phyloP scores from a whole-genome alignment of 345 rosid species.

The Eucalyptus globulus region DNA sequence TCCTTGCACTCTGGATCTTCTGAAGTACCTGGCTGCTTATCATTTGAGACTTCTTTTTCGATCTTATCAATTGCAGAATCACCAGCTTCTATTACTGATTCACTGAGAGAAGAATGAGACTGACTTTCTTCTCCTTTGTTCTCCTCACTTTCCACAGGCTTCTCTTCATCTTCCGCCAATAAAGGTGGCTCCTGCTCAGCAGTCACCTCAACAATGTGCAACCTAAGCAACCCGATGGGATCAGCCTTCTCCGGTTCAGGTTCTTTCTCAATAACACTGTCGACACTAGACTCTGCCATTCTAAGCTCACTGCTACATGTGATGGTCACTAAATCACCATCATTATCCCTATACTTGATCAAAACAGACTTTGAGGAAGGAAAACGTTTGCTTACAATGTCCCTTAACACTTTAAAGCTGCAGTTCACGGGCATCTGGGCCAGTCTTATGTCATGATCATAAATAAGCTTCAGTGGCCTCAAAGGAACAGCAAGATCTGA shows the following conservation, averaged over 20 bases:
- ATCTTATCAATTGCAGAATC: conserved; percentile 37
- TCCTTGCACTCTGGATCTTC: conserved; percentile 79
- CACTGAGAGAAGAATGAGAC: conserved; percentile 38
- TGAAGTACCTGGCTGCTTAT: conserved; percentile 31
- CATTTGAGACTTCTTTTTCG: conserved; percentile 39
- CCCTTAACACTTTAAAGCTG: conserved; percentile 65
- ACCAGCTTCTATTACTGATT: conserved; percentile 28
- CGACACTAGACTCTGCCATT: conserved; percentile 63
- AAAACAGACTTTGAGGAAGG: conserved; percentile 82
- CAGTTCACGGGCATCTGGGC: conserved; percentile 85
- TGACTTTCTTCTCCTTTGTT: conserved; percentile 42
- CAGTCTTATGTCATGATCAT: conserved; percentile 87
- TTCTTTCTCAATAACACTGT: conserved; percentile 35
- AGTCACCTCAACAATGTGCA: conserved; percentile 85
- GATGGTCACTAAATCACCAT: conserved; percentile 89
- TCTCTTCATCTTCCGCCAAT: conserved; percentile 70
- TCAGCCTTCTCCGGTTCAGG: conserved; percentile 43
- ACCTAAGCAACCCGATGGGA: conserved; percentile 60
- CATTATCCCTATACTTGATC: conserved; percentile 80
- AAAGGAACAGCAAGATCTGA: conserved; percentile 24
- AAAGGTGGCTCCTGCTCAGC: conserved; percentile 86
- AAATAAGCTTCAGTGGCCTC: conserved; percentile 86
- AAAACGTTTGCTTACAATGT: conserved; percentile 63
- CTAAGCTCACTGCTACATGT: conserved; percentile 72
- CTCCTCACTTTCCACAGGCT: conserved; percentile 42